A percentile compares a stretch with the other conserved stretches of the same genome.
Conservation (phyloP, 108 stramenopile genomes). For the Aurantiochytrium sp. region DNA sequence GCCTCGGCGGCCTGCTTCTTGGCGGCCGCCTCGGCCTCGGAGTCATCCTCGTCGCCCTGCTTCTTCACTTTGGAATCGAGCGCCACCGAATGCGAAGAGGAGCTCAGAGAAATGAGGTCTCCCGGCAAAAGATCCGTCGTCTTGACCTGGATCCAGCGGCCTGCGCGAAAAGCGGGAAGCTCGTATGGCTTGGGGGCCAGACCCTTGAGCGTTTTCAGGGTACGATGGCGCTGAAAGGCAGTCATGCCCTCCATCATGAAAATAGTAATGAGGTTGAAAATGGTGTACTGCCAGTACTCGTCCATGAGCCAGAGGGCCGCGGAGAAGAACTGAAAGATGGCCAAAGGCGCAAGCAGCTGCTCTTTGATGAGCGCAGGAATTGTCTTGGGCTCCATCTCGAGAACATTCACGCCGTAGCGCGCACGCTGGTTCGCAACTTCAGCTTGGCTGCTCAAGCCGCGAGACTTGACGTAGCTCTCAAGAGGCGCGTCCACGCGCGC, state of each 20-base stretch:
- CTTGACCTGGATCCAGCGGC: not conserved
- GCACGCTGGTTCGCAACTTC: slow-evolving; percentile 62
- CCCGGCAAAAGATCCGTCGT: slow-evolving; percentile 73
- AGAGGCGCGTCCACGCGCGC: not conserved
- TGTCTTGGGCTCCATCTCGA: slow-evolving; percentile 70
- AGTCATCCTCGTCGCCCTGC: not conserved
- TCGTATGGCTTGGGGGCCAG: slow-evolving; percentile 12
- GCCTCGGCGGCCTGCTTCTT: not conserved
- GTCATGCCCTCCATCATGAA: slow-evolving; percentile 7
- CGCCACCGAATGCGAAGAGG: not conserved
- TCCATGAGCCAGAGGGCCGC: slow-evolving; percentile 89
- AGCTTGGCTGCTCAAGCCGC: slow-evolving; percentile 52
- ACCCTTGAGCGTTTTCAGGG: slow-evolving; percentile 12
- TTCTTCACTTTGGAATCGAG: not conserved
- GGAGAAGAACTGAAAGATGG: slow-evolving; percentile 92
- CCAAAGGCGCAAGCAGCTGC: slow-evolving; percentile 85
- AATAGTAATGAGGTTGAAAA: slow-evolving; percentile 47
- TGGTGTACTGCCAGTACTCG: slow-evolving; percentile 95
- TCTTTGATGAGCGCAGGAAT: slow-evolving; percentile 70
- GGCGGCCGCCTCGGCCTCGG: not conserved
- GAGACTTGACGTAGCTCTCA: not conserved
- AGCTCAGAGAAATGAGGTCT: slow-evolving; percentile 52
- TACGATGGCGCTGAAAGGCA: not conserved
- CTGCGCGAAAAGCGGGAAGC: not conserved
- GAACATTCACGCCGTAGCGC: slow-evolving; percentile 73